These are phyloP conservation scores for Xylaria grammica DNA, from an alignment of 495 filamentous ascomycete species.

Conservation along the genomic window DNA sequence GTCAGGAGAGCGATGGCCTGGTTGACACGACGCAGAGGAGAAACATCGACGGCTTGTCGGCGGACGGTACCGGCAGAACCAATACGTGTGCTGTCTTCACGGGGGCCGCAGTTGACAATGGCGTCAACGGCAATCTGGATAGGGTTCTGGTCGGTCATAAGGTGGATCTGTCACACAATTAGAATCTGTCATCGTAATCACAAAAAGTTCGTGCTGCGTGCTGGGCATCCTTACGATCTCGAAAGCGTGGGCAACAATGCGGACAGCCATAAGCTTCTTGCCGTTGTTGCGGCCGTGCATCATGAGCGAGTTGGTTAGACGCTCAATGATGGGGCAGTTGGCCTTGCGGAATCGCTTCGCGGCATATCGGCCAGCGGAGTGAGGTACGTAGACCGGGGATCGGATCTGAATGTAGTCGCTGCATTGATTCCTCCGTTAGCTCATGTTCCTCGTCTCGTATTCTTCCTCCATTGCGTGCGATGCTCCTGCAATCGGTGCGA, in stretches of 20 bases:
- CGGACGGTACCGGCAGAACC: slow-evolving; percentile 98
- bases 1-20: slow-evolving; percentile 97
- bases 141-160: slow-evolving; percentile 99
- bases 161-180: slow-evolving; percentile 76
- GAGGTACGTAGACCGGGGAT: slow-evolving; percentile 95
- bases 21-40: slow-evolving; percentile 98
- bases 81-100: slow-evolving; percentile 99
- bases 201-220: not conserved
- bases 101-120: slow-evolving; percentile 99
- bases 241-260: slow-evolving; percentile 98
- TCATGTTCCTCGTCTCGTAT: slow-evolving; percentile 20
- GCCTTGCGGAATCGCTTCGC: slow-evolving; percentile 99
- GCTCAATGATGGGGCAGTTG: slow-evolving; percentile 99
- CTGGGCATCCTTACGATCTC: slow-evolving; percentile 80
- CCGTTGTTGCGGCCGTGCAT: slow-evolving; percentile 99
- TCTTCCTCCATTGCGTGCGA: slow-evolving; percentile 13
- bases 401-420: slow-evolving; percentile 99
- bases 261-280: slow-evolving; percentile 99
- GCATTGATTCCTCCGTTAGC: slow-evolving; percentile 55
- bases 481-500: slow-evolving; percentile 23
- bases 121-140: slow-evolving; percentile 99
- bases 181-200: slow-evolving; percentile 8
- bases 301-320: slow-evolving; percentile 99
- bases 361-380: slow-evolving; percentile 98
- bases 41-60: slow-evolving; percentile 99